These are phyloP conservation scores for Aspergillus sp. DNA, from an alignment of 2,329 filamentous ascomycete genomes.

Conservation along the genomic window DNA sequence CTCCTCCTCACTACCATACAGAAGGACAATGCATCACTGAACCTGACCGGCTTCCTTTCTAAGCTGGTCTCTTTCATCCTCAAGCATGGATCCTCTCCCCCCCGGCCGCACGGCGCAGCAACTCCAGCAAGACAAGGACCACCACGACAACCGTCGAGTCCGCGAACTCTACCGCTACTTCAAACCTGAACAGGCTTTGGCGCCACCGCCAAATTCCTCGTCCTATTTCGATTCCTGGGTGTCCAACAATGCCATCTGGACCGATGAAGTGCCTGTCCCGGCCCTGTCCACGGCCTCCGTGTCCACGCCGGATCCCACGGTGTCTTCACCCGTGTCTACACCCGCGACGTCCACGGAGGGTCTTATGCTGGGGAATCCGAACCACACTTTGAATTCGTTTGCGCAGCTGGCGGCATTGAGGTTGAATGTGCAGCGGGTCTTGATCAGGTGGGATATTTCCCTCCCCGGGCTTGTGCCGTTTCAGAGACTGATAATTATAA, in stretches of 20 bases:
- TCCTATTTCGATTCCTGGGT: not conserved
- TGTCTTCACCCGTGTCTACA: constrained; percentile 3
- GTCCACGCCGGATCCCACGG: constrained; percentile 8
- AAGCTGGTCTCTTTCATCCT: not conserved
- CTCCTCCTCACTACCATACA: too few species aligned
- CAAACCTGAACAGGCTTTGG: constrained; percentile 18
- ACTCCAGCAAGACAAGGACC: constrained; percentile 8
- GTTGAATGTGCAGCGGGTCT: constrained; percentile 28
- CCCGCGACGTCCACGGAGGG: constrained; percentile 10
- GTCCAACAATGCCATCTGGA: not conserved
- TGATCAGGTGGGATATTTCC: constrained; percentile 26
- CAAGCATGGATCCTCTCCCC: constrained; percentile 8
- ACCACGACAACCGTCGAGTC: constrained; percentile 24
- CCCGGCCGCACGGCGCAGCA: too few species aligned
- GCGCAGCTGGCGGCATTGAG: constrained; percentile 29
- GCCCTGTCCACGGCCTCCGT: constrained; percentile 5
- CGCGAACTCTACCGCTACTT: constrained; percentile 36
- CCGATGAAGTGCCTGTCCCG: constrained; percentile 1
- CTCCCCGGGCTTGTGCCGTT: too few species aligned
- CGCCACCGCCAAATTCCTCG: not conserved
- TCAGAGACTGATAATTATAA: not conserved
- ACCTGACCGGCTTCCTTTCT: too few species aligned
- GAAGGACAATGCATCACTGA: too few species aligned
- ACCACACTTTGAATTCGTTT: constrained; percentile 29
- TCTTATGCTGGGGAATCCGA: constrained; percentile 23